A percentile compares a stretch with the other conserved stretches of the same genome.
Evolutionary conservation across 208 protist genomes (phyloP).

Genomic region (Crithidia brevicula): DNA sequence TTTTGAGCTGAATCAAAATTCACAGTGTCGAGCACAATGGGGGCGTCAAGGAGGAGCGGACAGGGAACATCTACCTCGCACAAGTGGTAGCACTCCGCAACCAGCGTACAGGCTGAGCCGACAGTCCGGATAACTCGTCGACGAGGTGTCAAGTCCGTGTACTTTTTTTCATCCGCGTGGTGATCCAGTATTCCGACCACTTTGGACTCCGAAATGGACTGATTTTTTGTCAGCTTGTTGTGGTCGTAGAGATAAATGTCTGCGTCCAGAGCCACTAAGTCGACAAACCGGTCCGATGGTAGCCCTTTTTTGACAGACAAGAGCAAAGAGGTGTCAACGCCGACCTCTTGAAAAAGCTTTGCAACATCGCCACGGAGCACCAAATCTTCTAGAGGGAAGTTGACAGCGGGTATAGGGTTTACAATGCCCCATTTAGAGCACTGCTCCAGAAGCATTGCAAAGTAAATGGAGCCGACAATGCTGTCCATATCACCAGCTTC

Average conservation of each 20-base stretch:
- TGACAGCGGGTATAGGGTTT: conserved; percentile 69
- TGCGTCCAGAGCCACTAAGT: conserved; percentile 33
- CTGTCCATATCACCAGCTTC: conserved; percentile 91
- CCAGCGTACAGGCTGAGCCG: conserved; percentile 84
- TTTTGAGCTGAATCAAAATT: conserved; percentile 82
- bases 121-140: conserved; percentile 59
- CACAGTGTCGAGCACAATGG: conserved; percentile 84
- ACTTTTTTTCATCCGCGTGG: conserved; percentile 79
- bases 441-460: conserved; percentile 71
- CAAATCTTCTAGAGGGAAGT: conserved; percentile 80
- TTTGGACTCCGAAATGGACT: conserved; percentile 34
- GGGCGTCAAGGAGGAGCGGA: conserved; percentile 60
- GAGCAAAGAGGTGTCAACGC: conserved; percentile 46
- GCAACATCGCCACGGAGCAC: conserved; percentile 75
- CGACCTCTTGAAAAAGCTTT: conserved; percentile 53
- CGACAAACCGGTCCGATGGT: conserved; percentile 28
- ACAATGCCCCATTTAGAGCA: conserved; percentile 24
- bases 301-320: conserved; percentile 43
- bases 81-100: conserved; percentile 61
- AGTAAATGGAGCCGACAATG: conserved; percentile 83
- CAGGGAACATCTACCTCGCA: conserved; percentile 45
- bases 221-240: conserved; percentile 65
- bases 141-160: conserved; percentile 29
- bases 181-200: conserved; percentile 86
- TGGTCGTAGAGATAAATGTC: conserved; percentile 85